Base-by-base conservation (phyloP, 345 rosid species). In the Salix udensis region DNA sequence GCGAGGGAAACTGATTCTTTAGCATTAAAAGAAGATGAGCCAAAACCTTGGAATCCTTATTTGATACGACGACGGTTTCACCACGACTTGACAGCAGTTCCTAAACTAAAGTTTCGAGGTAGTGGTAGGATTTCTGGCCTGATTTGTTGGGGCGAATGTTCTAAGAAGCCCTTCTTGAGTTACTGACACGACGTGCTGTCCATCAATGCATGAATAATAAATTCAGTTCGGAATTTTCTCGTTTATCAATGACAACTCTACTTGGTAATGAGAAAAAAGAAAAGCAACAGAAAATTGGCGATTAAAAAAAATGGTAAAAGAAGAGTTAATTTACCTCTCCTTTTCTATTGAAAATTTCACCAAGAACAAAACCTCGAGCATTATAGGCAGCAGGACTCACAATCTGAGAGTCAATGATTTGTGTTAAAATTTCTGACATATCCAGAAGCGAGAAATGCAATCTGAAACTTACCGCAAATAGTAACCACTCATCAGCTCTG, bases 401-500 rank as follows among this genome's bases (percentile, higher is more conserved):
- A 48, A 87, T 89, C 99, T 96, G 90, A 50, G 65, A 40, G 67
- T 44, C 26, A 14, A 30, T 2, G 7, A 65, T 24, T 24, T 42
- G 50, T 9, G 28, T 65, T 37, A 74, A 50, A 21, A 16, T 13
- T 34, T 77, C 64, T 68, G 44, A 23, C 24, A 44, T 30, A n/a
- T 21, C 30, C 24, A 36, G 23, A 39, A 5, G 46, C 31, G 14
- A 58, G 48, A 53, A 34, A 58, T 18, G 68, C 26, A 7, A 60
- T 40, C 24, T 48, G 46, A 68, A 15, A 82, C 83, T 79, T 90
- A 89, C 99, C 86, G 84, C 96, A 79, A 84, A 96, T 52, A 96
- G 83, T 62, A 96, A 80, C 98, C 99, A 96, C 80, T 96, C 98
- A 80, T 96, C 98, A 24, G 98, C 98, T 85, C 91, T 91, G 40